A percentile compares a stretch with the other conserved stretches of the same genome.
phyloP scores from a whole-genome alignment of 495 filamentous ascomycete genomes.

The Aspergillus conjunctus region DNA sequence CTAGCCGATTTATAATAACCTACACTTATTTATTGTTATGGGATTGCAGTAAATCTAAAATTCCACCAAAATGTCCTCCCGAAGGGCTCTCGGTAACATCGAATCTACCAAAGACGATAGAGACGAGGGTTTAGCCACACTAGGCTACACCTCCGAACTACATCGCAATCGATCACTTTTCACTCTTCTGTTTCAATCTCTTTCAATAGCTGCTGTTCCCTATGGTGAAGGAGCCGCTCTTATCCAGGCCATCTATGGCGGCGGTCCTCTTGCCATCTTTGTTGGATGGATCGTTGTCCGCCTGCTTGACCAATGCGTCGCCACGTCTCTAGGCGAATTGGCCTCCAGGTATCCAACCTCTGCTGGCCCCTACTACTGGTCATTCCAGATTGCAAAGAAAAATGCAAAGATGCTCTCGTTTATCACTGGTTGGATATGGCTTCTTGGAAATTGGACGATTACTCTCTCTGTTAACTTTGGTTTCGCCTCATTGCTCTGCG shows the following conservation, averaged over 20 bases:
- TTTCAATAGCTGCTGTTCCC: conserved; percentile 15
- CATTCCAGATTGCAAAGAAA: conserved; percentile 40
- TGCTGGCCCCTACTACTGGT: conserved; percentile 56
- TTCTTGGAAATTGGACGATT: conserved; percentile 71
- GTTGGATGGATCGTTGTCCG: conserved; percentile 48
- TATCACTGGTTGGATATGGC: conserved; percentile 67
- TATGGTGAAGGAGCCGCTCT: conserved; percentile 26
- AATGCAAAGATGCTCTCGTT: conserved; percentile 54
- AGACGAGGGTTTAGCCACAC: neutral
- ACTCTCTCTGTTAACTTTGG: conserved; percentile 71
- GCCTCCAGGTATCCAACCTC: conserved; percentile 55
- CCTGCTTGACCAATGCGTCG: conserved; percentile 42
- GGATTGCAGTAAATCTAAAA: neutral
- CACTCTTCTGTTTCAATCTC: neutral
- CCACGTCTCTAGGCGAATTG: conserved; percentile 50
- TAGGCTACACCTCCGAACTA: neutral
- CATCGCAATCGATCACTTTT: neutral
- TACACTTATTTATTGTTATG: neutral
- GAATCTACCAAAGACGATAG: neutral
- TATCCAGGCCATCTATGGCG: conserved; percentile 46
- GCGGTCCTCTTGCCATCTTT: conserved; percentile 45
- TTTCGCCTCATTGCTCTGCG: conserved; percentile 57
- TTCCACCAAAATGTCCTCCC: neutral
- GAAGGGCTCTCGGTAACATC: neutral
- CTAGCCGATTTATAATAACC: too few species aligned